Evolutionary conservation across 306 rosid species (phyloP).

Genomic region (Rubus parviflorus): DNA sequence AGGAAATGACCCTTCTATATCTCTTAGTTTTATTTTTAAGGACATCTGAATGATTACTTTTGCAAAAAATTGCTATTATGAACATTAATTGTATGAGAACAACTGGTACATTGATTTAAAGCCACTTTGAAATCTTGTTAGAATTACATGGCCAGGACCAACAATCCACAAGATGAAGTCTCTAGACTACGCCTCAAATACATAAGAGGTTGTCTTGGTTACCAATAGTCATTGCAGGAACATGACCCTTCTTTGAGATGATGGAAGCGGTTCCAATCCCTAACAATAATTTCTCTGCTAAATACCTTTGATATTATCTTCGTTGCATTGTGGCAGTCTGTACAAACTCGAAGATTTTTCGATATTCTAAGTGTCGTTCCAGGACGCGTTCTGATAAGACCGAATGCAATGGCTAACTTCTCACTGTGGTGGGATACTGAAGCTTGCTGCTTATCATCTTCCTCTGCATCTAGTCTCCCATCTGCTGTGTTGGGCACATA

Average conservation of each 20-base stretch:
- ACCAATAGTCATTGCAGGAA: slow-evolving; percentile 72
- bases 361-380: slow-evolving; percentile 55
- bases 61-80: not conserved
- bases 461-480: slow-evolving; percentile 68
- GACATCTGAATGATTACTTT: not conserved
- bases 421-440: slow-evolving; percentile 66
- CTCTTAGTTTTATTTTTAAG: not conserved
- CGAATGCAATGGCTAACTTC: slow-evolving; percentile 68
- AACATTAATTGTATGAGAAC: not conserved
- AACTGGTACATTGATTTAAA: not conserved
- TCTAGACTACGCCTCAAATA: not conserved
- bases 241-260: slow-evolving; percentile 60
- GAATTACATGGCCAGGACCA: not conserved
- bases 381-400: slow-evolving; percentile 46
- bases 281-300: slow-evolving; percentile 50
- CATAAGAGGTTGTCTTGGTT: not conserved
- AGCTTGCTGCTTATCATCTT: slow-evolving; percentile 43
- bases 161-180: not conserved
- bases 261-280: slow-evolving; percentile 62
- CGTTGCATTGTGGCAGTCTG: slow-evolving; percentile 61
- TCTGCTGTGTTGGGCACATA: slow-evolving; percentile 53
- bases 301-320: slow-evolving; percentile 52
- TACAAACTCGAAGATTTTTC: slow-evolving; percentile 54
- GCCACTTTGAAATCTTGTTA: not conserved
- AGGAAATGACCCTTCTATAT: not conserved